These are phyloP conservation scores for Colletotrichum phormii DNA, from an alignment of 2,329 filamentous ascomycete species.

Conservation along the genomic window DNA sequence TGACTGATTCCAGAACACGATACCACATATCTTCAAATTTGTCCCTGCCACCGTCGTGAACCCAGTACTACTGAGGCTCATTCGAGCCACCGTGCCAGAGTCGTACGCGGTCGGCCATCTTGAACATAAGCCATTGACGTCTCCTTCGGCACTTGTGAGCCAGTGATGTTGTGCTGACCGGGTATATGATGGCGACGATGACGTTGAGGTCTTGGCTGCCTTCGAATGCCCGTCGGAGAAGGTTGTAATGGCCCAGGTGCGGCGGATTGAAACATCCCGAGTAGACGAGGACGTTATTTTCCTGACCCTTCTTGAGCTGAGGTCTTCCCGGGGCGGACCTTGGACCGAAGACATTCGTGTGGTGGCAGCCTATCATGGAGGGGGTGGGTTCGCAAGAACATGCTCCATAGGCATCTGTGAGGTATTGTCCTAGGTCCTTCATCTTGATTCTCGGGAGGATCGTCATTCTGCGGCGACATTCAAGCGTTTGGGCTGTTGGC, in stretches of 20 bases:
- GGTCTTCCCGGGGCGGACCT: not conserved
- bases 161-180: not conserved
- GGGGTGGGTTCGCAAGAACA: not conserved
- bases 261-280: not conserved
- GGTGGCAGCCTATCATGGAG: not conserved
- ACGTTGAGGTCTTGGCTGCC: not conserved
- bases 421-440: not conserved
- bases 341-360: not conserved
- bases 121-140: not conserved
- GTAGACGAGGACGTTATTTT: not conserved
- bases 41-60: not conserved
- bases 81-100: not conserved
- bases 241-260: not conserved
- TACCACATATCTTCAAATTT: not conserved
- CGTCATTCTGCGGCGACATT: not conserved
- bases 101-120: not conserved
- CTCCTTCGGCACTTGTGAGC: not conserved
- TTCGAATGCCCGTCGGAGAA: not conserved
- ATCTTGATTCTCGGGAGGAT: not conserved
- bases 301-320: not conserved
- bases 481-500: not conserved
- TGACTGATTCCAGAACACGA: not conserved
- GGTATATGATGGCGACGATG: not conserved
- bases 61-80: not conserved
- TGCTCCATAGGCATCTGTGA: not conserved